Evolutionary conservation across 2,329 filamentous ascomycete genomes (phyloP), one percentile per base, ranked within the genome.

Genomic region (Cladobotryum protrusum): DNA sequence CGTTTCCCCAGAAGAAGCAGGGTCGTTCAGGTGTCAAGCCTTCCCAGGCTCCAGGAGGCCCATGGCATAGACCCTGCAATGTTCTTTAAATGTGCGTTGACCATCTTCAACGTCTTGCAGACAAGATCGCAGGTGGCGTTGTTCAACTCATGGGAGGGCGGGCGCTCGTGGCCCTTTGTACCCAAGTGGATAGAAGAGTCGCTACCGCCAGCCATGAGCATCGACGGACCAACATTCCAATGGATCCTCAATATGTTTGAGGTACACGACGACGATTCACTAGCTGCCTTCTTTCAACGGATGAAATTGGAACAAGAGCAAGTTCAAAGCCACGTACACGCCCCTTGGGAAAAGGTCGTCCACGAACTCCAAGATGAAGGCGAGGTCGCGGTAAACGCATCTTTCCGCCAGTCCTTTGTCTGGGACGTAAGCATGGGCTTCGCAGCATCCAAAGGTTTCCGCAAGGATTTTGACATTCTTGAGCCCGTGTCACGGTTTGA

Each of bases 351-450:
- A 32, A 58, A 56, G 12, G 56, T 70, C 1, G 40, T 67, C 3
- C 51, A 59, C 7, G 61, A 53, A 14, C 61, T 70, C 7, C 52
- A 56, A 15, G 67, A 69, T 20, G 67, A 70, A 47, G 67, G 60
- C 0, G 51, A 49, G 9, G 54, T 61, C 17, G 67, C 65, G 1
- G 51, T 58, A 3, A 59, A 66, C 2, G 68, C 66, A 1, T 67
- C 67, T 1, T 69, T 62, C 32, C 59, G 67, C 19, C 68, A 70
- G 43, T 58, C 62, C 2, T 69, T 70, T 46, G 66, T 70, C 8
- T 70, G 67, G 68, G 68, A 70, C 47, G 55, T 69, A 2, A 67
- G 61, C 7, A 57, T 70, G 32, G 63, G 62, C 4, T 56, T 67
- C 44, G 52, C 53, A 5, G 45, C 56, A 5, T 54, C 55, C 0